Evolutionary conservation across 495 filamentous ascomycete species (phyloP).

Genomic region (Aspergillus coremiiformis): DNA sequence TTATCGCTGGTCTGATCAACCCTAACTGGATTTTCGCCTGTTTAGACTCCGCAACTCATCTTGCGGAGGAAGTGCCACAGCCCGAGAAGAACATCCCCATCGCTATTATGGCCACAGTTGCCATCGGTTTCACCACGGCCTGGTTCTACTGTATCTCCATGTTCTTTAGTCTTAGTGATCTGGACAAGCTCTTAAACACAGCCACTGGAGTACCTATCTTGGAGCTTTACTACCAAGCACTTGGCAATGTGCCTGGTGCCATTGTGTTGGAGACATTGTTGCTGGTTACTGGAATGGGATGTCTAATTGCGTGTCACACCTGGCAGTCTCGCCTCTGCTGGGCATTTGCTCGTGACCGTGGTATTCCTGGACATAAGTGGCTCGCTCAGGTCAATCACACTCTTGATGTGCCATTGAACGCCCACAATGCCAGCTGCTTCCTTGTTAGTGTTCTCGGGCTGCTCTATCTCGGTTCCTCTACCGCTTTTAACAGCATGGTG

Average conservation of each 20-base stretch:
- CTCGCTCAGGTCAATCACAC: conserved; percentile 41
- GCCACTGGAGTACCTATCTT: conserved; percentile 50
- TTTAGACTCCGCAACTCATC: conserved; percentile 53
- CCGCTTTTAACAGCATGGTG: conserved; percentile 50
- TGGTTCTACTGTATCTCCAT: conserved; percentile 50
- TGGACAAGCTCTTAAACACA: conserved; percentile 38
- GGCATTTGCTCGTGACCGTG: conserved; percentile 54
- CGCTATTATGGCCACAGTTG: conserved; percentile 53
- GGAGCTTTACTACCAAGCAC: conserved; percentile 50
- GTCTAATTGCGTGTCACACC: conserved; percentile 48
- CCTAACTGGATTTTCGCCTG: conserved; percentile 56
- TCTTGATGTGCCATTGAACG: conserved; percentile 47
- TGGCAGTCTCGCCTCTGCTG: conserved; percentile 54
- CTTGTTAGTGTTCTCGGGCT: conserved; percentile 45
- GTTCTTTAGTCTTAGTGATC: conserved; percentile 53
- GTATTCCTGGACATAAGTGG: conserved; percentile 42
- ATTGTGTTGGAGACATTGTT: conserved; percentile 49
- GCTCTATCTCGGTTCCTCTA: conserved; percentile 48
- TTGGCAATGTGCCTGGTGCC: conserved; percentile 44
- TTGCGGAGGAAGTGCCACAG: conserved; percentile 55
- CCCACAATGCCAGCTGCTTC: conserved; percentile 43
- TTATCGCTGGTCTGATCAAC: conserved; percentile 57
- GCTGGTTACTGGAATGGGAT: conserved; percentile 49
- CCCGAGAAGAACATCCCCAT: conserved; percentile 39
- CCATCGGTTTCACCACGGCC: conserved; percentile 51